A percentile compares a stretch with the other conserved stretches of the same genome.
Conservation (phyloP, 2,329 filamentous ascomycete genomes). For the Aspergillus calidoustus region DNA sequence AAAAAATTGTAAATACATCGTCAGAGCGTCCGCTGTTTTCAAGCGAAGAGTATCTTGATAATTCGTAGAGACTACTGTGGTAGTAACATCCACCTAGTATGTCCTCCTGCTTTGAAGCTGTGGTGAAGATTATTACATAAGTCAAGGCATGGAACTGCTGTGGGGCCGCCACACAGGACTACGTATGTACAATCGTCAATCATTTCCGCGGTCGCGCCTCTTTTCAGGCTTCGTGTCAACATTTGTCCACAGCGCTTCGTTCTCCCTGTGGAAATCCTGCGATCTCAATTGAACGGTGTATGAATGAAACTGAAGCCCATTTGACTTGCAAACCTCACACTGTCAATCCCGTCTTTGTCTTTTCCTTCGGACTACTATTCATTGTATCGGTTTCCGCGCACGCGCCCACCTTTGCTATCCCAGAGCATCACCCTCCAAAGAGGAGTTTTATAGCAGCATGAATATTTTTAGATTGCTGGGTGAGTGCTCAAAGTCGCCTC, state of each 20-base stretch:
- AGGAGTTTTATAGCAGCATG: constrained; percentile 54
- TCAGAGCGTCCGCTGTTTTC: not conserved
- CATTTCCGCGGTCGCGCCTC: constrained; percentile 26
- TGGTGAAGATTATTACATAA: constrained; percentile 7
- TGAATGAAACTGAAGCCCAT: not conserved
- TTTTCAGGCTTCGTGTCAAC: constrained; percentile 48
- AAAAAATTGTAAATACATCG: too few species aligned
- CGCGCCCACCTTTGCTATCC: not conserved
- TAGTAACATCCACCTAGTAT: too few species aligned
- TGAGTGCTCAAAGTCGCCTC: constrained; percentile 38
- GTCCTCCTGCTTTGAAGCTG: not conserved
- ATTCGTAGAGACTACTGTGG: too few species aligned
- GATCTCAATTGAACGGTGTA: not conserved
- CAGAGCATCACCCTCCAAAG: not conserved
- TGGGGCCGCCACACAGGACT: constrained; percentile 16
- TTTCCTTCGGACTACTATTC: not conserved
- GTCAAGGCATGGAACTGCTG: constrained; percentile 11
- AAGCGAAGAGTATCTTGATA: too few species aligned
- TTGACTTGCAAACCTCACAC: not conserved
- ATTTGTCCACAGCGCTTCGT: constrained; percentile 22
- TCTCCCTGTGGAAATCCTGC: not conserved
- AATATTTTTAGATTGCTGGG: constrained; percentile 72
- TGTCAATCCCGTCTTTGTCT: not conserved
- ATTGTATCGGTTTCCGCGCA: not conserved
- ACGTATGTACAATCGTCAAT: not conserved